A percentile compares a stretch with the other conserved stretches of the same genome.
Evolutionary conservation across 192 early-diverging fungal species (phyloP).

Genomic region (Umbelopsis ramanniana): DNA sequence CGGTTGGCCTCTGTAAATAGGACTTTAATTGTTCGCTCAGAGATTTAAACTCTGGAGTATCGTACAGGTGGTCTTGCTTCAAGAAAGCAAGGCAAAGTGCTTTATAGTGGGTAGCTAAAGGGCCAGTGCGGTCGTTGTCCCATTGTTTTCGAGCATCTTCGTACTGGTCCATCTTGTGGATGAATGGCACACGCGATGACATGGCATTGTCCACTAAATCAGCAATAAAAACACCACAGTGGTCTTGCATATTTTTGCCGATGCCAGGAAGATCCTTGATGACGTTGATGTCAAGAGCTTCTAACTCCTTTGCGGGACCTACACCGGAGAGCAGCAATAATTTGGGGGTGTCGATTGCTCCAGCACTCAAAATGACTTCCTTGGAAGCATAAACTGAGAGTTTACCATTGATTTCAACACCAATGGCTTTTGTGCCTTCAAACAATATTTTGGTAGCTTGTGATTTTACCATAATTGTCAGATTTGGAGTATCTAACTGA

Average conservation of each 20-base stretch:
- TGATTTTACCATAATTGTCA: background rate
- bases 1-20: background rate
- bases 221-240: conserved; percentile 28
- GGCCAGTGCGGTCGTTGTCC: background rate
- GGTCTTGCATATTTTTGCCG: conserved; percentile 43
- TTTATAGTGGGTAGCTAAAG: background rate
- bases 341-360: conserved; percentile 36
- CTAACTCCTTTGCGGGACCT: conserved; percentile 32
- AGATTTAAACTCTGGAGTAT: background rate
- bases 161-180: background rate
- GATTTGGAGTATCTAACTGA: background rate
- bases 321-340: conserved; percentile 46
- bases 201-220: background rate
- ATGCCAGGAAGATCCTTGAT: conserved; percentile 41
- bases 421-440: background rate
- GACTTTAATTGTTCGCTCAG: background rate
- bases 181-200: background rate
- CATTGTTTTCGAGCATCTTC: background rate
- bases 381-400: conserved; percentile 23
- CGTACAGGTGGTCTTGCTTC: background rate
- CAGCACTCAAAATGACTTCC: conserved; percentile 48
- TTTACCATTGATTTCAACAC: conserved; percentile 6
- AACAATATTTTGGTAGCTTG: background rate
- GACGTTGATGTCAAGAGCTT: conserved; percentile 23
- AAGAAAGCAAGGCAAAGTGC: background rate